Evolutionary conservation across 345 rosid species (phyloP).

Genomic region (Citrus maxima): DNA sequence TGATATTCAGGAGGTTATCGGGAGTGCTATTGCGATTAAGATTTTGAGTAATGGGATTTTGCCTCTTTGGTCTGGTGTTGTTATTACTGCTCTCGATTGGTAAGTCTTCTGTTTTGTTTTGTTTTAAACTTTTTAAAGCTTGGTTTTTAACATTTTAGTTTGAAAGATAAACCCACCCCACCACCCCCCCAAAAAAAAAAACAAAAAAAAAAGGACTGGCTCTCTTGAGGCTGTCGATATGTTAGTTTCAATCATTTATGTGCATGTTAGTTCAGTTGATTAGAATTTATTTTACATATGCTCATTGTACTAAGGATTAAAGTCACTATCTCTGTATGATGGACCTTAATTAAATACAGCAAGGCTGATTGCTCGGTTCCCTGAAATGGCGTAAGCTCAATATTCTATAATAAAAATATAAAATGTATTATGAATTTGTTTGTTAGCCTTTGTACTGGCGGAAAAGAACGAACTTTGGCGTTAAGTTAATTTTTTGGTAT

Average conservation of each 20-base stretch:
- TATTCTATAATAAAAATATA: background rate
- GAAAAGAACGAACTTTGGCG: background rate
- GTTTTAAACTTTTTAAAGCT: background rate
- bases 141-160: background rate
- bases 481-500: background rate
- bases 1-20: conserved; percentile 93
- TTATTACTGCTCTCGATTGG: conserved; percentile 91
- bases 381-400: background rate
- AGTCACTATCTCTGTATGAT: background rate
- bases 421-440: background rate
- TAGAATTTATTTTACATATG: background rate
- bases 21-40: conserved; percentile 88
- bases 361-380: background rate
- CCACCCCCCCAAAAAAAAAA: background rate
- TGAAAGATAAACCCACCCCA: background rate
- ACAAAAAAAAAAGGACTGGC: background rate
- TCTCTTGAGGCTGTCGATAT: background rate
- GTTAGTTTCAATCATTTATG: background rate
- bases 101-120: conserved; percentile 19
- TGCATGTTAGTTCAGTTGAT: background rate
- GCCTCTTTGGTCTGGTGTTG: conserved; percentile 91
- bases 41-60: conserved; percentile 73
- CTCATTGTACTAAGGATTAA: background rate
- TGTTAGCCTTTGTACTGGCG: background rate
- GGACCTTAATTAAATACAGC: background rate